phyloP scores from a whole-genome alignment of 306 rosid species.

The Quercus rubra region DNA sequence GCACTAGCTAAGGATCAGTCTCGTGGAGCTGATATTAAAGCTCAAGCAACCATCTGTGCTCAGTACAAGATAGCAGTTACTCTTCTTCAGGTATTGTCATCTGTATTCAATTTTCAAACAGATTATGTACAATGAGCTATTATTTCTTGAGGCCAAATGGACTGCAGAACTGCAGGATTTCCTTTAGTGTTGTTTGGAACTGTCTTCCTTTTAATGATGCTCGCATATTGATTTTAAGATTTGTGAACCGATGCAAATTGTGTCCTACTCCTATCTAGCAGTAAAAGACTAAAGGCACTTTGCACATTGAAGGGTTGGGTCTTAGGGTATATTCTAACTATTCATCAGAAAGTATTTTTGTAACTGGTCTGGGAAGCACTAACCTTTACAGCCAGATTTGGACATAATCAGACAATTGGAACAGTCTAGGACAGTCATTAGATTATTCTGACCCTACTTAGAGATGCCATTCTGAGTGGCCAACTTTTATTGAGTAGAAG shows the following conservation, averaged over 20 bases:
- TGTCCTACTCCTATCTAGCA: not conserved
- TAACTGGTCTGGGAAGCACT: not conserved
- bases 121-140: conserved; percentile 12
- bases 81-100: conserved; percentile 72
- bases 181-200: not conserved
- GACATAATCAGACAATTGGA: not conserved
- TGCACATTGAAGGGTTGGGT: not conserved
- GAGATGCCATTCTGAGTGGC: not conserved
- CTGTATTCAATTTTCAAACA: conserved; percentile 15
- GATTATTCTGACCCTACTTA: not conserved
- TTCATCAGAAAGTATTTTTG: not conserved
- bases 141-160: conserved; percentile 18
- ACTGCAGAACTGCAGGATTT: not conserved
- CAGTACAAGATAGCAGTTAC: conserved; percentile 95
- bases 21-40: conserved; percentile 95
- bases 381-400: not conserved
- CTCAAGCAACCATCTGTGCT: conserved; percentile 97
- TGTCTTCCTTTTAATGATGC: not conserved
- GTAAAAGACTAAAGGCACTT: not conserved
- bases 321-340: not conserved
- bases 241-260: not conserved
- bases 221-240: not conserved
- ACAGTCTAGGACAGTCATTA: not conserved
- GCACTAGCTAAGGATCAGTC: conserved; percentile 93
- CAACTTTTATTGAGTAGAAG: not conserved